Evolutionary conservation across 169 alveolate species (phyloP), one percentile per base, ranked within the genome.

Genomic region (Plasmodium billcollinsi): DNA sequence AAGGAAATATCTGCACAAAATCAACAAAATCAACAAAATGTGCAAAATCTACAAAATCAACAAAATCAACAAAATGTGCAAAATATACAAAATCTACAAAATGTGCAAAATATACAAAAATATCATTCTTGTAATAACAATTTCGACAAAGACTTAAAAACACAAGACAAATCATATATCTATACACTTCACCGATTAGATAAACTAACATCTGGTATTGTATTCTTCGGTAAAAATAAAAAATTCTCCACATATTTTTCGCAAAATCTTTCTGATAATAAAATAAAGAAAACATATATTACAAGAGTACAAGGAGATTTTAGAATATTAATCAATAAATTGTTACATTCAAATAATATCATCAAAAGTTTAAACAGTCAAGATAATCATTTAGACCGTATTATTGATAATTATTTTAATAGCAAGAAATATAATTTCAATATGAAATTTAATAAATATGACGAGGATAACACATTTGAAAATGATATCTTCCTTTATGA

Each of bases 301-400:
- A 93, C 96, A 21, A 73, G 96, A 39, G 96, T 94, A 2, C 88
- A 73, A 9, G 96, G 96, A n/a, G 94, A 94, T 33, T 94, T 94
- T 65, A 61, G 93, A 61, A 14, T 9, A 12, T 69, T 92, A 7
- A 58, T 91, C 39, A 69, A 49, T 39, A 88, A 63, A 7, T 33
- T 69, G 14, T 21, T 47, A 49, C 20, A 86, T 11, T 66, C 67
- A 18, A 65, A 75, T 21, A 69, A 83, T 39, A 2, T 33, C 5
- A 33, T 33, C 0, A 33, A 33, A 33, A 2, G 45, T 0, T 5
- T 33, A 5, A 33, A 33, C 2, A 5, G 4, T 33, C 9, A 33
- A 33, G 0, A 33, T 11, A 18, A 26, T 9, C 1, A 67, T 29
- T 11, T 43, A 63, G 54, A 86, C 6, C 54, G 61, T 61, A 18